Evolutionary conservation across 2,329 filamentous ascomycete species (phyloP), one percentile per base, ranked within the genome.

Genomic region (Talaromyces piceae): DNA sequence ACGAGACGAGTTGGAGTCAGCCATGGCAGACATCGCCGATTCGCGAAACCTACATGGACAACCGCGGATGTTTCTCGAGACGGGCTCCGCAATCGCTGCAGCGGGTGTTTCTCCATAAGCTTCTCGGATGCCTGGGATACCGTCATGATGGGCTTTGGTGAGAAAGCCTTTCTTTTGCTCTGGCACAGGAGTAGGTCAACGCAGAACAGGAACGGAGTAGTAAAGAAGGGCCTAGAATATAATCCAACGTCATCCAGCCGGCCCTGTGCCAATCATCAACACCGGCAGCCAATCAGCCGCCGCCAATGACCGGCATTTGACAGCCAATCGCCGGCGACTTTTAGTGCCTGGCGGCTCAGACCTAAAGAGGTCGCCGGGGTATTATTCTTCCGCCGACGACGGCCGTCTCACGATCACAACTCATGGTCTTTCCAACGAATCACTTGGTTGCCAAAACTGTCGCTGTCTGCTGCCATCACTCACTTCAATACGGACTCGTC

Each of bases 41-140:
- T 13, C 3, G 20, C 26, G 18, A 49, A 44, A 59, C 61, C 54
- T 56, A 73, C 72, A 64, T 75, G 72, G 41, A 76, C 58, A 30
- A 70, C 26, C 16, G 71, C 67, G 16, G 73, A 76, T 30, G 72
- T 41, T 3, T 67, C 66, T 47, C 67, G 60, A 13, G 70, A 70
- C 11, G 73, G 73, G 49, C 73, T 74, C 26, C 61, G 45, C 12
- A 74, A 57, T 49, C 67, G 58, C 55, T 76, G 74, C 12, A 75
- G 61, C 5, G 72, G 72, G 54, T 76, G 73, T 45, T 60, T 63
- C 8, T 55, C 39, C 33, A 65, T 49, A 4, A 70, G 54, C n/a
- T 48, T 51, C 12, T 54, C 58, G 37, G 52, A 46, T 3, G 46
- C 37, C 11, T 52, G 49, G 13, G 49, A 53, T 28, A 49, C 18